Percentiles rank a stretch among this genome's conserved stretches.
Evolutionary conservation across 2,329 filamentous ascomycete genomes (phyloP).

Genomic region (Aureobasidium sp.): DNA sequence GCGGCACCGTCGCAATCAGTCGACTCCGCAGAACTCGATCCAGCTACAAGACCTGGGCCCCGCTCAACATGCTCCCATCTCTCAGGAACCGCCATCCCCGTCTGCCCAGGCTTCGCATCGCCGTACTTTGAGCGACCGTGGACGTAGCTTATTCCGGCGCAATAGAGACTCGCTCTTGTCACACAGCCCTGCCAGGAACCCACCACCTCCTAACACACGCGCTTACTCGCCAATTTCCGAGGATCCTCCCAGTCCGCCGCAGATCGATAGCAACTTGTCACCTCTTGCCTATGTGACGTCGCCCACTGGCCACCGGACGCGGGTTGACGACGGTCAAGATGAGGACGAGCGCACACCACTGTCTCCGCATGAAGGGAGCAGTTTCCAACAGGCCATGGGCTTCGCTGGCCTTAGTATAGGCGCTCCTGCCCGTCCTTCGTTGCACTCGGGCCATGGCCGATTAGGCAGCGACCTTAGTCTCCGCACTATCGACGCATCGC

Average conservation of each 20-base stretch:
- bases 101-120: constrained; percentile 25
- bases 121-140: constrained; percentile 41
- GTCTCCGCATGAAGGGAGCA: constrained; percentile 38
- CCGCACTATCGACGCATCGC: constrained; percentile 20
- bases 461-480: constrained; percentile 24
- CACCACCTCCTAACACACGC: neutral
- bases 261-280: constrained; percentile 9
- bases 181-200: constrained; percentile 33
- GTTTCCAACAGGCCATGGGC: constrained; percentile 42
- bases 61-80: constrained; percentile 24
- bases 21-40: constrained; percentile 53
- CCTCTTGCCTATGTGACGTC: constrained; percentile 30
- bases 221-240: constrained; percentile 13
- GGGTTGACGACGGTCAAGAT: constrained; percentile 19
- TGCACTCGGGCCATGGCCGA: constrained; percentile 16
- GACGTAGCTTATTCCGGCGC: constrained; percentile 38
- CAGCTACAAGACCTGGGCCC: constrained; percentile 53
- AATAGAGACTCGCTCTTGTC: constrained; percentile 33
- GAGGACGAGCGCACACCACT: constrained; percentile 30
- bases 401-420: constrained; percentile 40
- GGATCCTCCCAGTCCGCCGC: neutral
- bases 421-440: constrained; percentile 23
- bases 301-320: constrained; percentile 26
- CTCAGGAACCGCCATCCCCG: constrained; percentile 19
- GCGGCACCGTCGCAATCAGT: constrained; percentile 37